Base-by-base conservation (phyloP, 768 basidiomycete species). In the Mycena galopus region DNA sequence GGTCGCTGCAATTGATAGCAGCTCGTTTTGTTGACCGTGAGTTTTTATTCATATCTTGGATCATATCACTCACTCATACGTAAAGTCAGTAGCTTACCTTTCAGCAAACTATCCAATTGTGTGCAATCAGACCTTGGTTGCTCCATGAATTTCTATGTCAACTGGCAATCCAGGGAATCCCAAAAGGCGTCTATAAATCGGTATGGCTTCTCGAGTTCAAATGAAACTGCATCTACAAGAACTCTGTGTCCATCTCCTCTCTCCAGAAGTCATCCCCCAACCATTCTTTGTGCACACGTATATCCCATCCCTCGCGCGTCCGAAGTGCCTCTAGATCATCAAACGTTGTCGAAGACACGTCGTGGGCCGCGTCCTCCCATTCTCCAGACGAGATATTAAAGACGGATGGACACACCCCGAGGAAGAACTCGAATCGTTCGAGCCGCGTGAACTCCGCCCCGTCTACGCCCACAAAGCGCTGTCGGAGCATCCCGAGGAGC, bases 401-500 rank as follows among this genome's bases (percentile, higher is more conserved):
- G 44, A 42, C 17, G 42, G 17, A 42, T 42, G 53, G 25, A 10
- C 27, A 17, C 29, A 4, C 30, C 6, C 30, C 29, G 0, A 57
- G 10, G 17, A 32, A 27, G 2, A 68, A 50, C 47, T 42, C 59
- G 25, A 68, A 53, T 9, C 33, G 44, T 23, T 60, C 11, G 10
- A 68, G 67, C 33, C 23, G 58, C 5, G 32, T 12, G 12, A 50
- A 25, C n/a, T 37, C 32, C 4, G n/a, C 25, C 7, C 50, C 17
- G 19, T 19, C 42, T 14, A 17, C 2, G 14, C 17, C 58, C 12
- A 32, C 21, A 19, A 68, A 68, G 8, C 67, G 59, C 12, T 35
- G 27, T 4, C 37, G 53, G 14, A 69, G 37, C 68, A 69, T 63
- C 10, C 19, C 29, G 11, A 69, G 37, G 21, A 62, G 35, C 14